Conservation (phyloP, 495 filamentous ascomycete genomes). For the Penicillium samsonianum region DNA sequence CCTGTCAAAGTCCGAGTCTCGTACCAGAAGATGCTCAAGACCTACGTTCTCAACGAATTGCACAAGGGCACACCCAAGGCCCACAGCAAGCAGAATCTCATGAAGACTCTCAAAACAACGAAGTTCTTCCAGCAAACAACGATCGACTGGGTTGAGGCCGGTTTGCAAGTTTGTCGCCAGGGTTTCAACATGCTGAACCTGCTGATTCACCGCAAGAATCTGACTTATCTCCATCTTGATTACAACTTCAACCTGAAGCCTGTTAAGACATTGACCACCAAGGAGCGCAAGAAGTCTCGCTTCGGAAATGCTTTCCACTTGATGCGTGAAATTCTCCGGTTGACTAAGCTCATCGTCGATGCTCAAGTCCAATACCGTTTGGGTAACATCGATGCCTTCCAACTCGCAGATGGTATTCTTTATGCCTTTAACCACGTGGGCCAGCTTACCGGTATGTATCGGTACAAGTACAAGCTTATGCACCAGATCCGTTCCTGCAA, state of each 20-base stretch:
- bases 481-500: slow-evolving; percentile 99
- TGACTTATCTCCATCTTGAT: slow-evolving; percentile 97
- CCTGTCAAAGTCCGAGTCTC: slow-evolving; percentile 99
- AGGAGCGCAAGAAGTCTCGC: slow-evolving; percentile 99
- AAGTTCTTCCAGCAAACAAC: slow-evolving; percentile 99
- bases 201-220: slow-evolving; percentile 96
- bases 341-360: slow-evolving; percentile 98
- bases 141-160: slow-evolving; percentile 99
- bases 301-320: slow-evolving; percentile 99
- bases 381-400: slow-evolving; percentile 98
- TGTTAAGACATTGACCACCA: slow-evolving; percentile 97
- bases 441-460: slow-evolving; percentile 99
- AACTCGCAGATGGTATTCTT: slow-evolving; percentile 96
- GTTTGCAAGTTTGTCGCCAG: slow-evolving; percentile 95
- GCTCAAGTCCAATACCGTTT: slow-evolving; percentile 97
- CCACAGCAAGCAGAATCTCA: slow-evolving; percentile 89
- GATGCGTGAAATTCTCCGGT: slow-evolving; percentile 96
- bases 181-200: slow-evolving; percentile 99
- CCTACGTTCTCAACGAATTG: slow-evolving; percentile 92
- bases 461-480: slow-evolving; percentile 99
- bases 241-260: slow-evolving; percentile 99
- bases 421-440: slow-evolving; percentile 99
- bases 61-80: slow-evolving; percentile 95
- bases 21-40: slow-evolving; percentile 97
- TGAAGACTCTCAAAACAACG: slow-evolving; percentile 86